These are phyloP conservation scores for Ganoderma lingzhi DNA, from an alignment of 1,284 basidiomycete genomes.

Conservation along the genomic window DNA sequence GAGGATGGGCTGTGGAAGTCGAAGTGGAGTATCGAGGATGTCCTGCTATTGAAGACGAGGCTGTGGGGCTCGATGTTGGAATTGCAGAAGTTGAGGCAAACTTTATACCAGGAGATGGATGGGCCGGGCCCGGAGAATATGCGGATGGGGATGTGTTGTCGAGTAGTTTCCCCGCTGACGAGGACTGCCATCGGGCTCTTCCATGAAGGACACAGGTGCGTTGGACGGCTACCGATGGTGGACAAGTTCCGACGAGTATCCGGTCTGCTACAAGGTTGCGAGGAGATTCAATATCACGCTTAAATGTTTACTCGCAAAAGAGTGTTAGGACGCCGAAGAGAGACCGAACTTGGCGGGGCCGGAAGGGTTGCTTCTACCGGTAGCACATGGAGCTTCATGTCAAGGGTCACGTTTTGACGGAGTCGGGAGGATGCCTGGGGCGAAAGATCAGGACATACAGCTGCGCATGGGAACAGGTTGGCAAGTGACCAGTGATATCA, in stretches of 20 bases:
- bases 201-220: background rate
- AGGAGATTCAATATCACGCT: background rate
- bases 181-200: background rate
- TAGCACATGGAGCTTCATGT: conserved; percentile 3
- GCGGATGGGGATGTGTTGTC: conserved; percentile 13
- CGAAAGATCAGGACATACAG: background rate
- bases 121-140: conserved; percentile 21
- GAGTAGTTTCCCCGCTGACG: conserved; percentile 21
- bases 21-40: background rate
- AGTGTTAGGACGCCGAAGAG: conserved; percentile 19
- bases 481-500: conserved; percentile 19
- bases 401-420: conserved; percentile 8
- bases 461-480: conserved; percentile 23
- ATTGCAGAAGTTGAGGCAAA: background rate
- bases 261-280: conserved; percentile 6
- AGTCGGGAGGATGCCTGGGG: background rate
- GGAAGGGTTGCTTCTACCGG: conserved; percentile 4
- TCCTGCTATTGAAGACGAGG: conserved; percentile 1
- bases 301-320: background rate
- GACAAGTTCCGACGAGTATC: conserved; percentile 23
- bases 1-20: background rate
- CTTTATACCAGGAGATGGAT: conserved; percentile 18
- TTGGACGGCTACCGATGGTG: conserved; percentile 11
- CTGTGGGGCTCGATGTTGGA: conserved; percentile 22
- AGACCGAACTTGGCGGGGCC: conserved; percentile 15